A percentile compares a stretch with the other conserved stretches of the same genome.
phyloP scores from a whole-genome alignment of 257 asterid species.

The Solanum tarapatanum region DNA sequence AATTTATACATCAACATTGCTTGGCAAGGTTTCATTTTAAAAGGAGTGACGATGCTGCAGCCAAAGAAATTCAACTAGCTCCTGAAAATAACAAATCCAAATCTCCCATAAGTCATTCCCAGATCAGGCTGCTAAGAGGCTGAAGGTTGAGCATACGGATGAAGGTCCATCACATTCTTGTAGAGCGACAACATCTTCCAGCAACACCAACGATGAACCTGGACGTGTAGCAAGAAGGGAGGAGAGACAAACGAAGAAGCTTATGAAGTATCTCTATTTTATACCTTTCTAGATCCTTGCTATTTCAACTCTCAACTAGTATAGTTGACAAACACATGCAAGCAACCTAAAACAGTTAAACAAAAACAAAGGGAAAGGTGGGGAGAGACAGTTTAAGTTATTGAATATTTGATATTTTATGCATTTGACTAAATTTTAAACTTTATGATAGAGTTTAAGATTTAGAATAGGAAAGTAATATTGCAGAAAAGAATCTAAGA shows the following conservation, averaged over 20 bases:
- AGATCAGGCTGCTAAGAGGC: conserved; percentile 15
- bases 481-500: neutral
- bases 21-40: conserved; percentile 2
- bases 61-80: neutral
- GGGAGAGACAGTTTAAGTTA: neutral
- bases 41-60: neutral
- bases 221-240: conserved; percentile 1
- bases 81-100: neutral
- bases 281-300: conserved; percentile 23
- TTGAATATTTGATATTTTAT: neutral
- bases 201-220: neutral
- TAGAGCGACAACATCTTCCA: conserved; percentile 2
- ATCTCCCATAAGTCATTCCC: neutral
- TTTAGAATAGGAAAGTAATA: neutral
- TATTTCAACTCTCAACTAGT: neutral
- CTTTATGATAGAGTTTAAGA: neutral
- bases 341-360: neutral
- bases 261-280: conserved; percentile 41
- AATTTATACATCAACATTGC: neutral
- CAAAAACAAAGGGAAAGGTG: neutral
- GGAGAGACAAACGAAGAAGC: conserved; percentile 26
- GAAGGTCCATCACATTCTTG: conserved; percentile 17
- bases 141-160: conserved; percentile 7
- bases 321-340: neutral
- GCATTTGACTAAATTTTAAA: neutral